Base-by-base conservation (phyloP, 257 asterid species). In the Thymus quinquecostatus region DNA sequence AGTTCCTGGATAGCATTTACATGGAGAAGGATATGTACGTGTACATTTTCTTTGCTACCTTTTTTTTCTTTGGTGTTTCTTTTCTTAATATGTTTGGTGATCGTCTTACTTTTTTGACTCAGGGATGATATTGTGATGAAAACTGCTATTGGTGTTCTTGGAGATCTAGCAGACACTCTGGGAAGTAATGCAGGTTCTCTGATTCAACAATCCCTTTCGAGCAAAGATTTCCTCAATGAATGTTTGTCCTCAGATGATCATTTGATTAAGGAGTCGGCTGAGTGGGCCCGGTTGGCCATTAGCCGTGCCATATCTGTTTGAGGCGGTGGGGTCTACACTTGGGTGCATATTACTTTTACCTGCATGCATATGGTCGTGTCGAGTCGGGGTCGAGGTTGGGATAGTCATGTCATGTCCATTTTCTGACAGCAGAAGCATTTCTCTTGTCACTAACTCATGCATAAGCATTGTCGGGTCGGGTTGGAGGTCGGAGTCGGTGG, bases 61-160 rank as follows among this genome's bases (percentile, higher is more conserved):
- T 57, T 57, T 5, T 75, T 48, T 29, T 1, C 1, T 45, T 60
- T 44, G 0, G 0, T 9, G 1, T 55, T 63, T 27, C 6, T 44
- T 64, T 27, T 9, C 10, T 0, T 6, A 10, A 27, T 65, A 47
- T 21, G 47, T 61, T 56, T 44, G 59, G 30, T 55, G 5, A 67
- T 41, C 58, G 57, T 54, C 32, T 69, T 36, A 14, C 48, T 29
- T 57, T n/a, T 78, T 69, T 48, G 14, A 48, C 29, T 6, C 88
- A 92, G 98, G 98, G 98, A 89, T 76, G 98, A 89, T 75, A 85
- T 88, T 79, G 98, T 92, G 82, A 89, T 85, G 88, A 92, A 89
- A 83, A 88, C 96, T 71, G 98, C 98, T 59, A 86, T 92, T 63
- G 96, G 96, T 4, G 96, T 92, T 74, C 96, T 92, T 36, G 98